Conservation (phyloP, 768 basidiomycete genomes). For the Bullera alba region DNA sequence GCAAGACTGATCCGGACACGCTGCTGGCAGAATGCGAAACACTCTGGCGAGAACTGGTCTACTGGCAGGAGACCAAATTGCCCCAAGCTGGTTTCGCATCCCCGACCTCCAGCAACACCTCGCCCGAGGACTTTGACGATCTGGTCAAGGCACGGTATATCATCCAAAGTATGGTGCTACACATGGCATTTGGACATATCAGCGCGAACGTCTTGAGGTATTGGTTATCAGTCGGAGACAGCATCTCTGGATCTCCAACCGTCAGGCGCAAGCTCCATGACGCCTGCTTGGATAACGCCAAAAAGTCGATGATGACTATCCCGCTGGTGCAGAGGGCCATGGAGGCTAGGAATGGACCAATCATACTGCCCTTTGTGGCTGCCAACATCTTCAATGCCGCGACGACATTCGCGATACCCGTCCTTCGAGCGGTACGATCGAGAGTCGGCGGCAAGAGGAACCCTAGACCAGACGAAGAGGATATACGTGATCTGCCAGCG, state of each 20-base stretch:
- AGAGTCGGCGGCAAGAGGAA: background rate
- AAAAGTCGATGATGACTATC: slow-evolving; percentile 4
- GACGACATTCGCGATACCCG: slow-evolving; percentile 13
- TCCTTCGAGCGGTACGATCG: slow-evolving; percentile 11
- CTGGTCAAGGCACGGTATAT: background rate
- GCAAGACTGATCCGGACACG: background rate
- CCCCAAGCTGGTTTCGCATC: background rate
- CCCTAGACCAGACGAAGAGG: slow-evolving; percentile 1
- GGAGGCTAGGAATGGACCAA: slow-evolving; percentile 3
- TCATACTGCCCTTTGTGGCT: slow-evolving; percentile 9
- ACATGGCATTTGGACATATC: slow-evolving; percentile 7
- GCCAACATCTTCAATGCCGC: slow-evolving; percentile 18
- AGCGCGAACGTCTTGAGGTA: slow-evolving; percentile 3
- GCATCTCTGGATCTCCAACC: background rate
- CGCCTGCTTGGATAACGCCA: slow-evolving; percentile 13
- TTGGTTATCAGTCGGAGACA: slow-evolving; percentile 7
- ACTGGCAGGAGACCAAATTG: slow-evolving; percentile 3
- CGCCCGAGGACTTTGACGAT: slow-evolving; percentile 1
- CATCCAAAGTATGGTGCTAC: slow-evolving; percentile 4
- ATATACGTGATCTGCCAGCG: slow-evolving; percentile 4
- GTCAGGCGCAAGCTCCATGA: slow-evolving; percentile 4
- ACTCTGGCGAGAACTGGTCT: slow-evolving; percentile 5
- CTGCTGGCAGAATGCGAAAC: background rate
- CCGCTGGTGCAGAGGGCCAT: slow-evolving; percentile 6
- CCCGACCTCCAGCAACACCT: background rate